These are phyloP conservation scores for Thermomyces lanuginosus DNA, from an alignment of 2,329 filamentous ascomycete species.

Conservation along the genomic window DNA sequence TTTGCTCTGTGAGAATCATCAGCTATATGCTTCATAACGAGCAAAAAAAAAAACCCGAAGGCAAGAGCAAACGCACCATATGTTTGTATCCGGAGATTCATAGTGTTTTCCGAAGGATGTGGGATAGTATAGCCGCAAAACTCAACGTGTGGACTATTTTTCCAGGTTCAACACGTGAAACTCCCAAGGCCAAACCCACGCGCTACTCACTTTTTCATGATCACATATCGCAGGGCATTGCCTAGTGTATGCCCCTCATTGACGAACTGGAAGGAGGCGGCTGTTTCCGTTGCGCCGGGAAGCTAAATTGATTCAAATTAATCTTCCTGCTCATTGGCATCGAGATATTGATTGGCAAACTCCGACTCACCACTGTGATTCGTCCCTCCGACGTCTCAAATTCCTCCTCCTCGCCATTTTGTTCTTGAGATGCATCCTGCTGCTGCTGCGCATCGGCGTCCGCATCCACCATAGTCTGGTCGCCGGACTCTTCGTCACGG, in stretches of 20 bases:
- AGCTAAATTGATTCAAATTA: conserved; percentile 37
- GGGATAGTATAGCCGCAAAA: conserved; percentile 98
- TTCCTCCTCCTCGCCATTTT: conserved; percentile 32
- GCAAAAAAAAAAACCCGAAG: conserved; percentile 1
- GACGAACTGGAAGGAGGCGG: conserved; percentile 87
- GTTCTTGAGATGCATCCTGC: conserved; percentile 29
- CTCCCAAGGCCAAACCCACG: too few species aligned
- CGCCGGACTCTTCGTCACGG: conserved; percentile 22
- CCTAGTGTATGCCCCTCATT: conserved; percentile 91
- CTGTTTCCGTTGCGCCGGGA: conserved; percentile 65
- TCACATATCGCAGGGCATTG: conserved; percentile 83
- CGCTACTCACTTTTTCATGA: conserved; percentile 83
- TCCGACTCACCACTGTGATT: conserved; percentile 41
- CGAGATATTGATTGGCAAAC: neutral
- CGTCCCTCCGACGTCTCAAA: conserved; percentile 32
- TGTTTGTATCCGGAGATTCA: conserved; percentile 95
- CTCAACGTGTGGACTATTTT: conserved; percentile 81
- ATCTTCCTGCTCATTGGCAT: neutral
- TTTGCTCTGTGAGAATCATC: conserved; percentile 39
- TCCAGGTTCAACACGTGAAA: too few species aligned
- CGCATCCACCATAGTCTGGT: conserved; percentile 27
- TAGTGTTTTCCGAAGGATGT: conserved; percentile 86
- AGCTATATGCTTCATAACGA: neutral
- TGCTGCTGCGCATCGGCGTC: conserved; percentile 10
- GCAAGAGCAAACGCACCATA: conserved; percentile 51